Evolutionary conservation across 805 yeast species (phyloP), one percentile per base, ranked within the genome.

Genomic region (Metschnikowia sp.): DNA sequence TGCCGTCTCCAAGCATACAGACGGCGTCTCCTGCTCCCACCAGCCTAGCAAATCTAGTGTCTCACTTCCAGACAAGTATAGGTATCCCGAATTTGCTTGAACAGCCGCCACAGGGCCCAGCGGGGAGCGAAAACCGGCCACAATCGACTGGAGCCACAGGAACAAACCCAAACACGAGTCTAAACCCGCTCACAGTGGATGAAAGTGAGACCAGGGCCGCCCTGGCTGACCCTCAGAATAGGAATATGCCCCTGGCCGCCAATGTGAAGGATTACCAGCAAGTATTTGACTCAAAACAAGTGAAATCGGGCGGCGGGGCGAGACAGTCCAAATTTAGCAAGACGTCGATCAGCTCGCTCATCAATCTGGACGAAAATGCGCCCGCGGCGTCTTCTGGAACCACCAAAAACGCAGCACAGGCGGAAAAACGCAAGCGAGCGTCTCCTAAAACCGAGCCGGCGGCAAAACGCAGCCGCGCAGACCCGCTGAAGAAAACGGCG

Each of bases 311-410:
- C 32, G 36, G 39, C 8, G 19, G 39, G 2, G 36, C 48, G 2
- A 51, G 48, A 18, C 36, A 46, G 29, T 37, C 51, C 10, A 42
- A 40, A 22, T 39, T 40, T 35, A 67, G 64, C 55, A 68, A 62
- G 42, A 63, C 76, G 0, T 68, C 74, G 7, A 72, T 72, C 28
- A 68, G 64, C 44, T 66, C 75, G 11, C 65, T 72, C 36, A 71
- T 72, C 45, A 72, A 72, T 53, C 47, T 57, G 10, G 76, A 72
- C 51, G 56, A 36, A 42, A 52, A 35, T 19, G 48, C 7, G 35
- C 45, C 39, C 18, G 15, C 34, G 22, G 22, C 22, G 22, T 2
- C 22, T 22, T 22, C 22, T 22, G 22, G 22, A 3, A 22, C 22
- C 22, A 19, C 40, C n/a, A 50, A 44, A 38, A n/a, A n/a, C 32